These are phyloP conservation scores for Trichoderma sp. DNA, from an alignment of 2,329 filamentous ascomycete genomes.

Conservation along the genomic window DNA sequence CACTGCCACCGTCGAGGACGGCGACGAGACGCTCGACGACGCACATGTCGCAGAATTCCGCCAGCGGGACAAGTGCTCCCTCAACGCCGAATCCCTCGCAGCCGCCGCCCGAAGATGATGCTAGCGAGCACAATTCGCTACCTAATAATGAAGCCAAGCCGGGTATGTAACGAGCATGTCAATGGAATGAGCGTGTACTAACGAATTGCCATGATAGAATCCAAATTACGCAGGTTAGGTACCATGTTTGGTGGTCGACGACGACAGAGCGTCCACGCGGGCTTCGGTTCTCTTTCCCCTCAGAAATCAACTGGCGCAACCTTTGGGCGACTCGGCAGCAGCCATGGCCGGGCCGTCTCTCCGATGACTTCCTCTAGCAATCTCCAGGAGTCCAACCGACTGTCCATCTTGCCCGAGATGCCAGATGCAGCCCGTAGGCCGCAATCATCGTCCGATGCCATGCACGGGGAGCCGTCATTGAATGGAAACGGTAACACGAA, in stretches of 20 bases:
- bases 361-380: conserved; percentile 62
- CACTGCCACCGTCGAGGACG: conserved; percentile 43
- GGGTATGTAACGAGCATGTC: conserved; percentile 32
- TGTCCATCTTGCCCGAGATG: conserved; percentile 61
- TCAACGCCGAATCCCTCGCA: conserved; percentile 22
- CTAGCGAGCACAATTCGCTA: conserved; percentile 47
- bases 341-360: conserved; percentile 59
- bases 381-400: conserved; percentile 54
- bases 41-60: conserved; percentile 24
- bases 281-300: conserved; percentile 55
- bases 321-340: conserved; percentile 66
- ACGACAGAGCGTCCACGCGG: conserved; percentile 66
- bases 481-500: conserved; percentile 47
- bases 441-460: conserved; percentile 33
- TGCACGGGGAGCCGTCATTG: conserved; percentile 27
- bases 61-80: conserved; percentile 25
- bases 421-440: conserved; percentile 44
- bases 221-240: conserved; percentile 64
- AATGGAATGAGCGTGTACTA: not conserved
- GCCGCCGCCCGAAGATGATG: conserved; percentile 33
- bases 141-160: conserved; percentile 40
- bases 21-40: conserved; percentile 46
- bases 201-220: conserved; percentile 42
- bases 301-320: conserved; percentile 51
- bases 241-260: conserved; percentile 66